phyloP scores from a whole-genome alignment of 768 basidiomycete species.

The Amanita rubescens region DNA sequence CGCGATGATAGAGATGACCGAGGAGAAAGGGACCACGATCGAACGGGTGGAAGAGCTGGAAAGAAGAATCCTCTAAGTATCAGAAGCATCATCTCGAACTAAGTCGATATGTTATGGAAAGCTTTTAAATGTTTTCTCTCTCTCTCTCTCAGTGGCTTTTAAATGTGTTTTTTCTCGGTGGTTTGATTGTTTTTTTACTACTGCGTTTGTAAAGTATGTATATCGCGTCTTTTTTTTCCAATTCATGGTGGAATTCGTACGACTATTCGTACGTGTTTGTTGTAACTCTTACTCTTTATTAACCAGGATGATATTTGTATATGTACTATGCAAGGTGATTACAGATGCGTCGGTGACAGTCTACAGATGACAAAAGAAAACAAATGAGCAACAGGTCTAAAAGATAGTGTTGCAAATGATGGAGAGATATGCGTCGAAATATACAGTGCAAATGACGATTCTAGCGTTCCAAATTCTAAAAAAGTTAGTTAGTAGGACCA shows the following conservation, averaged over 20 bases:
- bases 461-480: neutral
- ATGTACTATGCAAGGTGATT: no score
- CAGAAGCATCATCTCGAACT: constrained; percentile 63
- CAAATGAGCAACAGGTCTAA: neutral
- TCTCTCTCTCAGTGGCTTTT: neutral
- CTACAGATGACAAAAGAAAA: no score
- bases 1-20: constrained; percentile 15
- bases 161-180: neutral
- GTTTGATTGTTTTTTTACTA: neutral
- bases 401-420: neutral
- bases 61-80: constrained; percentile 69
- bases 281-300: no score
- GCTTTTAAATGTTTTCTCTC: neutral
- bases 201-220: no score
- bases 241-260: no score
- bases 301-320: no score
- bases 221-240: no score
- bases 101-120: neutral
- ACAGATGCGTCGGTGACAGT: neutral
- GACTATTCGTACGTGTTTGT: no score
- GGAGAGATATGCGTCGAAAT: neutral
- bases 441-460: neutral
- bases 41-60: constrained; percentile 13
- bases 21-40: constrained; percentile 15
- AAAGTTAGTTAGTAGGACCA: constrained; percentile 11